phyloP scores from a whole-genome alignment of 495 filamentous ascomycete species.

The Sabuloglossum arenarium region DNA sequence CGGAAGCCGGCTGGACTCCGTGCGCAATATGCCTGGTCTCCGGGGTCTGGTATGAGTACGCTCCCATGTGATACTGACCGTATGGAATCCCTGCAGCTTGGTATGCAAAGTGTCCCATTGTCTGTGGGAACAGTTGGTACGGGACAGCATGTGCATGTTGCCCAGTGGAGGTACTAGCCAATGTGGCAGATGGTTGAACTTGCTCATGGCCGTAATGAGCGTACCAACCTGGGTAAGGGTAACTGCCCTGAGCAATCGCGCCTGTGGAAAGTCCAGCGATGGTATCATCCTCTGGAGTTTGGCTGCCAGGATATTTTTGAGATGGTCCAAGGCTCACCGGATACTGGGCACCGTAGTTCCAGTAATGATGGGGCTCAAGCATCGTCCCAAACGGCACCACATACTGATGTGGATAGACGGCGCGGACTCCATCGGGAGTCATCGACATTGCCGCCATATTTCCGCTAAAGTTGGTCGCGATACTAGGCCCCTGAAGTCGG shows the following conservation, averaged over 20 bases:
- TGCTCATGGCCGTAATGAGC: neutral
- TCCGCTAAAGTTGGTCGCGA: neutral
- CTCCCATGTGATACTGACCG: neutral
- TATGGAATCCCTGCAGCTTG: neutral
- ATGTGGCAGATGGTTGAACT: neutral
- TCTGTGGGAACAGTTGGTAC: neutral
- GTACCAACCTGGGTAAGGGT: neutral
- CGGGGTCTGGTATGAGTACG: neutral
- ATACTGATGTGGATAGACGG: neutral
- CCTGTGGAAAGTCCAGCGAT: neutral
- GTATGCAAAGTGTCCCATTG: slow-evolving; percentile 3
- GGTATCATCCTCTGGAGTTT: neutral
- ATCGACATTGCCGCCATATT: neutral
- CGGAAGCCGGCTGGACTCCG: neutral
- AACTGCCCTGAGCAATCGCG: neutral
- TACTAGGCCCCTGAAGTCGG: neutral
- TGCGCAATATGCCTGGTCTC: neutral
- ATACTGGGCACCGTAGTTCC: neutral
- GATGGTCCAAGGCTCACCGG: neutral
- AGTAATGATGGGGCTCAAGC: neutral
- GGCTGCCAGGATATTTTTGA: neutral
- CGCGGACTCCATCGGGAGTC: neutral
- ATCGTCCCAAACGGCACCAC: neutral
- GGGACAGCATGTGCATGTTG: neutral
- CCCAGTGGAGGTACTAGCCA: neutral